Evolutionary conservation across 208 protist genomes (phyloP).

Genomic region (Leishmania aethiopica): DNA sequence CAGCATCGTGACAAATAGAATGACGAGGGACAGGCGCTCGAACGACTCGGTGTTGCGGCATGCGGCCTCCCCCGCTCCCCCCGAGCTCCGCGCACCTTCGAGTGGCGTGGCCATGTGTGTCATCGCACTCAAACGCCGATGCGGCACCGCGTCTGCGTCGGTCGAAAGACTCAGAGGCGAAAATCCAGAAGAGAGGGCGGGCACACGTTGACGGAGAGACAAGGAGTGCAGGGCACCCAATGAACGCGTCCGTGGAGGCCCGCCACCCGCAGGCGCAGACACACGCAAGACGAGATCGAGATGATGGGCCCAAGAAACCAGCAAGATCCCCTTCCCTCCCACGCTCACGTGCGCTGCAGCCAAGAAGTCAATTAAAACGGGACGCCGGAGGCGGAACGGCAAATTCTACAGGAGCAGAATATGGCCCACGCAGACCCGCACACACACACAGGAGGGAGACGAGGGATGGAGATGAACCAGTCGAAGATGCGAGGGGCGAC

Average conservation of each 20-base stretch:
- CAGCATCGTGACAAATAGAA: conserved; percentile 72
- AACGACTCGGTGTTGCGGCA: conserved; percentile 2
- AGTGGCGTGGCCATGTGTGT: neutral
- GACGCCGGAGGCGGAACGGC: no score
- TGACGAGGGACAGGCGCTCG: conserved; percentile 41
- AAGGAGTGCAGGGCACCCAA: neutral
- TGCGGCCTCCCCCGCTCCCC: neutral
- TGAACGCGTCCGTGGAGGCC: neutral
- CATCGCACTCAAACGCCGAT: neutral
- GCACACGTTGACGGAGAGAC: neutral
- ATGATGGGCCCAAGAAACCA: neutral
- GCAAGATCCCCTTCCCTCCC: neutral
- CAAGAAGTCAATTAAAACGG: neutral
- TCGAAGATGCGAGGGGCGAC: neutral
- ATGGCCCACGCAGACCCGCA: no score
- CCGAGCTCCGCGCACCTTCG: neutral
- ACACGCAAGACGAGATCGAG: neutral
- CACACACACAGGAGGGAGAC: neutral
- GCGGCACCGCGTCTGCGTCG: neutral
- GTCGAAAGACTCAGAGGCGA: neutral
- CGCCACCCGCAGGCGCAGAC: neutral
- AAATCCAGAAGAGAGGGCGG: neutral
- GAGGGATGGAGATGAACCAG: neutral
- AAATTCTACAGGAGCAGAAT: no score
- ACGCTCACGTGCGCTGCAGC: neutral